Evolutionary conservation across 768 basidiomycete species (phyloP), one percentile per base, ranked within the genome.

Genomic region (Mycena filopes): DNA sequence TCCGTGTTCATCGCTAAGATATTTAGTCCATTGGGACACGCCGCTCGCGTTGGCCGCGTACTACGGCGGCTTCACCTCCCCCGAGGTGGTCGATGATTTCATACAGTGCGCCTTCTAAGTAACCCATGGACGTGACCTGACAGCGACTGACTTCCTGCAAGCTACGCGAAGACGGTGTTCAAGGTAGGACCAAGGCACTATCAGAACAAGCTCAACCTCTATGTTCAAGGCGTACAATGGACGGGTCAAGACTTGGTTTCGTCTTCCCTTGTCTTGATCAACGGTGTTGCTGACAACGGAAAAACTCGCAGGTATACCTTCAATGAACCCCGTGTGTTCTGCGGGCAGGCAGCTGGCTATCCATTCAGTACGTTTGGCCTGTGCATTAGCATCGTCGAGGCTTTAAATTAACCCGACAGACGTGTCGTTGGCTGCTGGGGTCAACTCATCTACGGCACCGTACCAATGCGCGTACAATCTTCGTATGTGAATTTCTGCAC

Each of bases 121-220:
- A 15, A 15, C 12, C 2, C 11, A 23, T 20, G 5, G 2, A 21
- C 9, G 33, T 26, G 6, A 41, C 13, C 11, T 11, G 20, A 10
- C 13, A 31, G 42, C 15, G 9, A 42, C 41, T 45, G 20, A 55
- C 23, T 21, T 3, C 23, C 2, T 20, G 1, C 6, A 41, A 84
- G 82, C 56, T 85, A 85, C 61, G 85, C 85, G 0, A 81, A 77
- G 60, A 83, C 81, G 9, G 81, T 84, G 4, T 86, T 86, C 74
- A n/a, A n/a, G n/a, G n/a, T n/a, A n/a, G n/a, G n/a, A n/a, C n/a
- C n/a, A n/a, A n/a, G n/a, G n/a, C n/a, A n/a, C n/a, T n/a, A n/a
- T n/a, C n/a, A n/a, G n/a, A n/a, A n/a, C n/a, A n/a, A n/a, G n/a
- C n/a, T n/a, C n/a, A n/a, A n/a, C n/a, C n/a, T n/a, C n/a, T n/a